Conservation (phyloP, 2,329 filamentous ascomycete genomes). For the Akanthomyces lecanii region DNA sequence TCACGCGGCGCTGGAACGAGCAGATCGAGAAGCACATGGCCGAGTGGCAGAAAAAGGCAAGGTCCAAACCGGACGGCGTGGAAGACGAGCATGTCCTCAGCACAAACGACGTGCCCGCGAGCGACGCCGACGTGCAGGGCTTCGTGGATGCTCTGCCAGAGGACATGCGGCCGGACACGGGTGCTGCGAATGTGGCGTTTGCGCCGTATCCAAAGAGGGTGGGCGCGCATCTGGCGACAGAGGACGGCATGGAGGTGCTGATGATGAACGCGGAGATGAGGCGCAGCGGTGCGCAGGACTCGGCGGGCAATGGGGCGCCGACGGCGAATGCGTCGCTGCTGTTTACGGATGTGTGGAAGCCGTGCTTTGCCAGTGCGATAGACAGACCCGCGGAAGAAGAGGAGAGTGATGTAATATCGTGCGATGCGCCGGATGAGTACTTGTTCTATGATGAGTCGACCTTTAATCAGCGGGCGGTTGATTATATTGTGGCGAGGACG, state of each 20-base stretch:
- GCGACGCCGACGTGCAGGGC: slow-evolving; percentile 13
- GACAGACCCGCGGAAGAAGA: slow-evolving; percentile 18
- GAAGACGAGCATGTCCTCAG: slow-evolving; percentile 22
- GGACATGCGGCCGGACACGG: background rate
- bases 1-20: slow-evolving; percentile 49
- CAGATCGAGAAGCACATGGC: slow-evolving; percentile 37
- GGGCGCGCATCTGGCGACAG: background rate
- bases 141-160: slow-evolving; percentile 25
- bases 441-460: slow-evolving; percentile 51
- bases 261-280: slow-evolving; percentile 2
- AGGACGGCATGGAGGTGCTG: background rate
- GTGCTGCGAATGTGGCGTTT: background rate
- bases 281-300: background rate
- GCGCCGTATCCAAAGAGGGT: slow-evolving; percentile 8
- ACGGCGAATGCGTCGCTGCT: background rate
- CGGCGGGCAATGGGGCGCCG: background rate
- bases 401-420: slow-evolving; percentile 26
- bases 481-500: slow-evolving; percentile 21
- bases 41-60: slow-evolving; percentile 41
- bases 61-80: slow-evolving; percentile 38
- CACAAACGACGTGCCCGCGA: background rate
- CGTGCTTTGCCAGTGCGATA: slow-evolving; percentile 19
- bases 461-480: slow-evolving; percentile 33
- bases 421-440: slow-evolving; percentile 42
- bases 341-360: background rate